Conservation (phyloP, 1,284 basidiomycete genomes). For the Sanghuangporus baumii region DNA sequence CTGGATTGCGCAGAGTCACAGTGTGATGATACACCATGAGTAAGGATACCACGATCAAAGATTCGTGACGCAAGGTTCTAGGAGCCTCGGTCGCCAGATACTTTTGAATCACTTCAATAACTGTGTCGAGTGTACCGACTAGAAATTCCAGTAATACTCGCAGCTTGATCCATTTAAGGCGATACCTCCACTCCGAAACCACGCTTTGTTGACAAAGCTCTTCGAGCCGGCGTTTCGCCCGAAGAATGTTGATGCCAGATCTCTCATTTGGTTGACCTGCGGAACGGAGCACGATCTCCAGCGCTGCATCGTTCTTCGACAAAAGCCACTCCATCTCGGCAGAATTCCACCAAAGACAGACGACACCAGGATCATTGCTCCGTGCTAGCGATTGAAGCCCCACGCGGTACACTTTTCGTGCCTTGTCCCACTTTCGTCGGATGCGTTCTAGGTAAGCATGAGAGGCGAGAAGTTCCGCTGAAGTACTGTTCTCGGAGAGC, state of each 20-base stretch:
- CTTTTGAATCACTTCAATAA: slow-evolving; percentile 45
- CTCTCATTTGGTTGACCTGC: slow-evolving; percentile 43
- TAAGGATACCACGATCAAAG: slow-evolving; percentile 50
- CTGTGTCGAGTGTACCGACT: slow-evolving; percentile 36
- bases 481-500: slow-evolving; percentile 58
- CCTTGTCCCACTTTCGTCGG: slow-evolving; percentile 65
- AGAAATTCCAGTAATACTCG: slow-evolving; percentile 61
- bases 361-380: slow-evolving; percentile 31
- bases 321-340: slow-evolving; percentile 85
- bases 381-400: slow-evolving; percentile 41
- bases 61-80: slow-evolving; percentile 44
- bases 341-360: slow-evolving; percentile 81
- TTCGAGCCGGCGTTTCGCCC: slow-evolving; percentile 53
- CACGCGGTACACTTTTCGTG: slow-evolving; percentile 80
- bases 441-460: slow-evolving; percentile 79
- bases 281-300: slow-evolving; percentile 49
- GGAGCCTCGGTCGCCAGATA: slow-evolving; percentile 26
- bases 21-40: slow-evolving; percentile 61
- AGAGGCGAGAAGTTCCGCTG: slow-evolving; percentile 70
- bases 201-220: slow-evolving; percentile 21
- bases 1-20: slow-evolving; percentile 46
- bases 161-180: slow-evolving; percentile 58
- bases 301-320: slow-evolving; percentile 42
- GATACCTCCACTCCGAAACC: slow-evolving; percentile 43
- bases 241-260: slow-evolving; percentile 46